These are phyloP conservation scores for Trametes cubensis DNA, from an alignment of 768 basidiomycete species.

Conservation along the genomic window DNA sequence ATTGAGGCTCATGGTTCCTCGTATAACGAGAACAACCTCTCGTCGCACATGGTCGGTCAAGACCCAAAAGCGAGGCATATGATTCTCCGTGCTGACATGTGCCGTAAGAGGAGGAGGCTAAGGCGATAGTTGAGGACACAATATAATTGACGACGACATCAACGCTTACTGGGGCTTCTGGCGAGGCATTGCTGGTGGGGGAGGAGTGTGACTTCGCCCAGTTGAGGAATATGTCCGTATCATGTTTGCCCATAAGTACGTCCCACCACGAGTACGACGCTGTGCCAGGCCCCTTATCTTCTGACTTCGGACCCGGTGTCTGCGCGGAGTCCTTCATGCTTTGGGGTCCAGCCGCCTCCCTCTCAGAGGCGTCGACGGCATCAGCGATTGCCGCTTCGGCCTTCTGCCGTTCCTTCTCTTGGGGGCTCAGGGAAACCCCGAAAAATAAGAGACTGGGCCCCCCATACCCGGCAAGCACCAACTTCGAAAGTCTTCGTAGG, in stretches of 20 bases:
- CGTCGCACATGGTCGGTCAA: constrained; percentile 75
- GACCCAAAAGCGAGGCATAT: constrained; percentile 87
- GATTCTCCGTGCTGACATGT: constrained; percentile 64
- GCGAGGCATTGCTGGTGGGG: background rate
- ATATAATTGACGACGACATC: background rate
- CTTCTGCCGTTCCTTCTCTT: constrained; percentile 43
- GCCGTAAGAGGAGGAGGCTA: constrained; percentile 37
- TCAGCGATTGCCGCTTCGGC: constrained; percentile 66
- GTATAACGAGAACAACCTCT: constrained; percentile 71
- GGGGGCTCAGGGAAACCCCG: constrained; percentile 50
- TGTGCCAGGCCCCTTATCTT: constrained; percentile 12
- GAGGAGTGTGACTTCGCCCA: constrained; percentile 41
- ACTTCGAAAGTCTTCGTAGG: constrained; percentile 77
- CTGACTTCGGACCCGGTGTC: background rate
- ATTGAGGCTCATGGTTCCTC: constrained; percentile 81
- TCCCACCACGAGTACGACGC: constrained; percentile 79
- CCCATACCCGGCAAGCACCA: constrained; percentile 84
- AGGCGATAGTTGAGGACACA: background rate
- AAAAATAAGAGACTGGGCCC: constrained; percentile 83
- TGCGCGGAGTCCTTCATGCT: background rate
- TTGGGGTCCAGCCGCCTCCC: constrained; percentile 45
- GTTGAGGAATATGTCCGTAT: constrained; percentile 79
- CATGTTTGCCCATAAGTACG: constrained; percentile 76
- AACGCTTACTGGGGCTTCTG: constrained; percentile 4
- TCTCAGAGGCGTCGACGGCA: constrained; percentile 73